Percentiles rank a stretch among this genome's conserved stretches.
These are phyloP conservation scores for Limnanthes douglasii DNA, from an alignment of 345 rosid genomes.

Conservation along the genomic window DNA sequence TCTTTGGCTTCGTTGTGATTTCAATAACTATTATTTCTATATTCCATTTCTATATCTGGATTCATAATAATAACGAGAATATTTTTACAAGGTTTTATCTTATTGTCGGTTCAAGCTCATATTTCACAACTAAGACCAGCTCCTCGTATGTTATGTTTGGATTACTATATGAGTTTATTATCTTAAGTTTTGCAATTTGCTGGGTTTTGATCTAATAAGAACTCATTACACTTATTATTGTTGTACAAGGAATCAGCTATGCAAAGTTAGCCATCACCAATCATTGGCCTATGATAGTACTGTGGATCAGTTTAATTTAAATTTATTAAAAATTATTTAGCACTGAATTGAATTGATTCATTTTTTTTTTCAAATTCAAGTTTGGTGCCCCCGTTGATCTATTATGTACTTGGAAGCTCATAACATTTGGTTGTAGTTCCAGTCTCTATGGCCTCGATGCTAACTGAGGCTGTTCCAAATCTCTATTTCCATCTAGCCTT, in stretches of 20 bases:
- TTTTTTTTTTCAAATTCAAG: conserved; percentile 67
- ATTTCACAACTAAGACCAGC: conserved; percentile 84
- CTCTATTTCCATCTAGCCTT: conserved; percentile 77
- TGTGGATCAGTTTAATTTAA: background rate
- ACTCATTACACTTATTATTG: no score
- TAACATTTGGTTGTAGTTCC: conserved; percentile 91
- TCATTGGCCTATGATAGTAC: conserved; percentile 79
- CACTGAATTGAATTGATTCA: conserved; percentile 4
- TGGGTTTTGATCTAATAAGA: no score
- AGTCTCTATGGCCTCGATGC: conserved; percentile 91
- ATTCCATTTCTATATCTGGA: background rate
- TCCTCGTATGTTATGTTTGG: no score
- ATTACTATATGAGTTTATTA: no score
- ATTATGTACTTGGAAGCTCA: conserved; percentile 85
- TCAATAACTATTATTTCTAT: conserved; percentile 33
- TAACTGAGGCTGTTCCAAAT: conserved; percentile 55
- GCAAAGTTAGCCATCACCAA: conserved; percentile 99
- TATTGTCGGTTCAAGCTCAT: conserved; percentile 91
- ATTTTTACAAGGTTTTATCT: conserved; percentile 57
- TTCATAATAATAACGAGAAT: no score
- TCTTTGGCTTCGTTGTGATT: conserved; percentile 86
- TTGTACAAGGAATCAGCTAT: conserved; percentile 97
- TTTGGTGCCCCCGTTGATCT: conserved; percentile 89
- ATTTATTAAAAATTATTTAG: background rate
- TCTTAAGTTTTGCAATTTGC: no score